Base-by-base conservation (phyloP, 2,329 filamentous ascomycete genomes). In the Fusarium denticulatum region DNA sequence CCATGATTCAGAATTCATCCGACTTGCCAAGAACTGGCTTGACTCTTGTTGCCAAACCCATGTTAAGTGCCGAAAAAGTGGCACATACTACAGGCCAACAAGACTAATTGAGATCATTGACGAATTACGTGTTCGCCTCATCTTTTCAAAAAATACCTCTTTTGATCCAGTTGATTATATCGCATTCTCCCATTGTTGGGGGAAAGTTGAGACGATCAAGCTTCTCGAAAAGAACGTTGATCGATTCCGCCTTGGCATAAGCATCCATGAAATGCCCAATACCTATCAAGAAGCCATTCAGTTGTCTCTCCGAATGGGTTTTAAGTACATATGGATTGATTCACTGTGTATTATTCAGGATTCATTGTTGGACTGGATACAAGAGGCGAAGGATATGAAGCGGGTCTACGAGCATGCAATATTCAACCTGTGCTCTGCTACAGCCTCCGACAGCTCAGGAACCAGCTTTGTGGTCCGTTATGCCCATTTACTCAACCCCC, bases 51-150 rank as follows among this genome's bases (percentile, higher is more conserved):
- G 40, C 1, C 20, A 28, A 16, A 36, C 24, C 3, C 40, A 47
- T 16, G 14, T 14, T 0, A 34, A 36, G 7, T 47, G 52, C 7
- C 24, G 0, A 30, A 40, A 11, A 0, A n/a, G 26, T 11, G 9
- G 11, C 12, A 15, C 6, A 42, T 26, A 16, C 2, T 56, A 56
- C 11, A 39, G 2, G 8, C 36, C 36, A 7, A 37, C 32, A 37
- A 53, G 49, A 37, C 3, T 53, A 13, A 53, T 53, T 4, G 49
- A 53, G 32, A 37, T 53, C 3, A 0, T 53, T 11, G 47, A 36
- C n/a, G 4, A 24, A 2, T 36, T 3, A 7, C 0, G 9, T 12
- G 30, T 36, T 20, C 32, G 49, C 5, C 32, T 52, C 18, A 22
- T 36, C 16, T 14, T 14, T 0, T 24, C 43, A 5, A 14, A 5